These are phyloP conservation scores for Exsudoporus frostii DNA, from an alignment of 768 basidiomycete species.

Conservation along the genomic window DNA sequence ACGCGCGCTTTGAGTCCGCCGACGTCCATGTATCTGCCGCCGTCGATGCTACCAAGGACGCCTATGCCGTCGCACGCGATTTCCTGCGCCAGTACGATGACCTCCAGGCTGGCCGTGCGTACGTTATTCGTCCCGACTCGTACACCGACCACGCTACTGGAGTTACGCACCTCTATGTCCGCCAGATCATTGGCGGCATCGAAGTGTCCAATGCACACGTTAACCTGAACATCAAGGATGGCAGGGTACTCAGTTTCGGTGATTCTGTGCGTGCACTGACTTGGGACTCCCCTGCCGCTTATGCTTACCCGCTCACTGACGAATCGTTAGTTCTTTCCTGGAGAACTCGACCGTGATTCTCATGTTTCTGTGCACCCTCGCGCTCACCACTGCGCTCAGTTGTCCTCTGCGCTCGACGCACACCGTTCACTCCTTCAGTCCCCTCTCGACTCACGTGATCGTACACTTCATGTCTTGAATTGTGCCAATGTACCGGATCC, in stretches of 20 bases:
- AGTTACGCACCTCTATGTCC: constrained; percentile 86
- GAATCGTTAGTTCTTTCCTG: constrained; percentile 66
- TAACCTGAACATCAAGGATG: constrained; percentile 89
- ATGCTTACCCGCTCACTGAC: constrained; percentile 5
- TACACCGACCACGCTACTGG: constrained; percentile 85
- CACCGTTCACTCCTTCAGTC: constrained; percentile 31
- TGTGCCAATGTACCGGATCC: constrained; percentile 44
- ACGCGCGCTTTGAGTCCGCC: constrained; percentile 62
- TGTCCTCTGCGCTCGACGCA: constrained; percentile 32
- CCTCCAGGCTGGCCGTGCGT: constrained; percentile 38
- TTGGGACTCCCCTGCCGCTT: not conserved
- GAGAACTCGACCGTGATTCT: constrained; percentile 34
- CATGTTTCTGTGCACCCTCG: constrained; percentile 45
- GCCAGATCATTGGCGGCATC: constrained; percentile 80
- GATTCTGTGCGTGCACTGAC: constrained; percentile 60
- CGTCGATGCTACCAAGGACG: constrained; percentile 41
- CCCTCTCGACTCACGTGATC: constrained; percentile 8
- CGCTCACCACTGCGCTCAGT: constrained; percentile 49
- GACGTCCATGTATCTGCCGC: constrained; percentile 37
- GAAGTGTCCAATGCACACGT: constrained; percentile 90
- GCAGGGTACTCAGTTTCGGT: constrained; percentile 80
- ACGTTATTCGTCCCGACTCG: constrained; percentile 72
- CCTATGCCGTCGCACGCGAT: constrained; percentile 56
- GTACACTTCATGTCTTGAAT: constrained; percentile 48
- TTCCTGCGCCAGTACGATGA: constrained; percentile 49